Evolutionary conservation across 2,329 filamentous ascomycete species (phyloP), one percentile per base, ranked within the genome.

Genomic region (Alternaria angustiovoidea): DNA sequence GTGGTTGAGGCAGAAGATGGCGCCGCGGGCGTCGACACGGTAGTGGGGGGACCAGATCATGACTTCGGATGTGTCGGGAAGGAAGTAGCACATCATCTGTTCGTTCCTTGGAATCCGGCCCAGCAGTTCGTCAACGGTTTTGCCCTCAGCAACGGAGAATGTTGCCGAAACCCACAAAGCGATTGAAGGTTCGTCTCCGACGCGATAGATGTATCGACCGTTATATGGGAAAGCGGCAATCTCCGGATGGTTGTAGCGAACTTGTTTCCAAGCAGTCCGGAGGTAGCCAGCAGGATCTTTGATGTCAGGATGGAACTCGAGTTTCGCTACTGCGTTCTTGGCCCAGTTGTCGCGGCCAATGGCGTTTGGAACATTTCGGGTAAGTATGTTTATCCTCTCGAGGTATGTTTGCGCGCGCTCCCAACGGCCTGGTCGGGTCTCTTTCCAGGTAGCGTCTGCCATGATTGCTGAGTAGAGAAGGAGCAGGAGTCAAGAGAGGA

Each of bases 81-180:
- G 61, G 43, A 57, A 71, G 54, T 71, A 71, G 51, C 65, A 69
- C 64, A 66, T 67, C 68, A 71, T 71, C 51, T 69, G 68, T 53
- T 71, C 68, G 39, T 70, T 71, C n/a, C 68, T 55, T 34, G 68
- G 68, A 20, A 71, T 67, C 14, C 68, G 62, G 6, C 68, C 68
- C 20, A 70, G 54, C 8, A 71, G 44, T 28, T 70, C 59, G 32
- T 71, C 68, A 20, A 70, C 59, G 9, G 67, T 62, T 32, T 63
- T 65, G 42, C 67, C 47, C 42, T 64, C 53, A 24, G 53, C 59
- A 7, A 67, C 62, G 4, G 64, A 67, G 46, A 71, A 71, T 0
- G 68, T 71, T 5, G 68, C 68, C 20, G 68, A 67, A 2, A 71
- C 67, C 68, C 68, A 71, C 18, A 71, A 56, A 7, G 56, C 55